Evolutionary conservation across 169 alveolate species (phyloP), one percentile per base, ranked within the genome.

Genomic region (Cyclospora cayetanensis): DNA sequence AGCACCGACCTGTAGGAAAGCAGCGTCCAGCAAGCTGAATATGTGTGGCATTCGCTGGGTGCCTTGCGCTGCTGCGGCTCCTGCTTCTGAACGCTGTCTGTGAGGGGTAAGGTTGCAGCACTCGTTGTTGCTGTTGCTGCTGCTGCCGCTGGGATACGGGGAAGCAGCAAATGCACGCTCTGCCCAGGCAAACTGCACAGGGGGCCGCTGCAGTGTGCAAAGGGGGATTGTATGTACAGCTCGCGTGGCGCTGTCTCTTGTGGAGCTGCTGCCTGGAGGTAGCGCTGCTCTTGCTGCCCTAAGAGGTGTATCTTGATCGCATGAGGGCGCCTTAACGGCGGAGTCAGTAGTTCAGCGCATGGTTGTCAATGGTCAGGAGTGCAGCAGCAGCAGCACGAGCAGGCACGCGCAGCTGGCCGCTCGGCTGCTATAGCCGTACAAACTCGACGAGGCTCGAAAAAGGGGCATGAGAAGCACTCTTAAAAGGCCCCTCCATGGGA

Each of bases 21-120:
- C 84, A 2, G 37, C 84, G 63, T 74, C 84, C 37, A 74, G 27
- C 42, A 74, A 22, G n/a, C 65, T 74, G 29, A 74, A 74, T 12
- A 74, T 74, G 84, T 74, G 84, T 11, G 84, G 84, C 31, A n/a
- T 41, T 5, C 84, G 84, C 84, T 41, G 65, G 11, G 22, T 74
- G 84, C 52, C 63, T 37, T 53, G 37, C 41, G 84, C 37, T 4
- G 52, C 50, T 29, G 84, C 84, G n/a, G n/a, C n/a, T n/a, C n/a
- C n/a, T n/a, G n/a, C n/a, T n/a, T n/a, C n/a, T n/a, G n/a, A n/a
- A n/a, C n/a, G n/a, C n/a, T n/a, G n/a, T n/a, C n/a, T n/a, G n/a
- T n/a, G n/a, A n/a, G n/a, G n/a, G n/a, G n/a, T n/a, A n/a, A n/a
- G n/a, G n/a, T n/a, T n/a, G n/a, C n/a, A n/a, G n/a, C n/a, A n/a